Evolutionary conservation across 140 eudicot genomes (phyloP), one percentile per base, ranked within the genome.

Genomic region (Senecio squalidus): DNA sequence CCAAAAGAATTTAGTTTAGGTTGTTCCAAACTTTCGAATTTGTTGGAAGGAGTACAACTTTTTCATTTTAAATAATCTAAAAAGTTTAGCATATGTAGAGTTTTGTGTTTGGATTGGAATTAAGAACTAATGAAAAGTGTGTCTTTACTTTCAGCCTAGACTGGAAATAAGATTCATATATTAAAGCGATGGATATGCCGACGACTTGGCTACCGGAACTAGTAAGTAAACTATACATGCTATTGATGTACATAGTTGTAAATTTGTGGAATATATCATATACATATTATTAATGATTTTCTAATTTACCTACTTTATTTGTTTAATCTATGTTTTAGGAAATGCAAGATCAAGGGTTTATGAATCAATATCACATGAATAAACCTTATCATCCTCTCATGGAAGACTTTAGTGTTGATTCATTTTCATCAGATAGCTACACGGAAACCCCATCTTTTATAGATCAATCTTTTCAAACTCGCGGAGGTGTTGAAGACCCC

Each of bases 341-440:
- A 62, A 74, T 74, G 80, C 75, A 74, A 48, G 75, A 68, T 48
- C 74, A 69, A 62, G 80, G 74, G 57, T 74, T 74, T 61, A 57
- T 68, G 66, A 68, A 74, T 68, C 80, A 74, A n/a, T 74, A 67
- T 55, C 80, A 74, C 57, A 62, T 61, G 75, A 74, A 57, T 50
- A 67, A 27, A 74, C 75, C 61, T 36, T 72, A 72, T 72, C 67
- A 64, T 36, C 77, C 36, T 64, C 53, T 72, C 21, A 72, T 72
- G 72, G 77, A 72, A 24, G 77, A 72, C 56, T 72, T 72, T 31
- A 72, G 77, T 28, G 77, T 72, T 47, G 77, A 72, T 55, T 72
- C 77, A 9, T 72, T 72, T 64, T 72, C 77, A 25, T 72, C 77
- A 40, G 77, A 72, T 55, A 72, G 77, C 61, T 72, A 72, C 77